phyloP scores from a whole-genome alignment of 2,329 filamentous ascomycete species.

The Biscogniauxia sp. region DNA sequence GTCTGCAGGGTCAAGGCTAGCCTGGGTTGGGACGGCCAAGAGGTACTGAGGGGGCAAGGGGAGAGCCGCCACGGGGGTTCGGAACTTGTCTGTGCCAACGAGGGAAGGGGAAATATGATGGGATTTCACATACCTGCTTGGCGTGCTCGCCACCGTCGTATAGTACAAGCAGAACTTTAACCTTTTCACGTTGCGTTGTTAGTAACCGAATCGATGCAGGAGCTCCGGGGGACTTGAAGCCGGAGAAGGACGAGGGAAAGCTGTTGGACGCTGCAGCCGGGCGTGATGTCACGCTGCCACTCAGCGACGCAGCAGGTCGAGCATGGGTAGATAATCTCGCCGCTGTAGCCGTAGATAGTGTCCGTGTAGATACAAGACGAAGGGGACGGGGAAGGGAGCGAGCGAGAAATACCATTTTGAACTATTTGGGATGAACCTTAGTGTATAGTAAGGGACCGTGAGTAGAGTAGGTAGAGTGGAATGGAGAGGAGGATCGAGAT shows the following conservation, averaged over 20 bases:
- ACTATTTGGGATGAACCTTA: slow-evolving; percentile 9
- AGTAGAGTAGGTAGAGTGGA: neutral
- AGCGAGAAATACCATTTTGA: slow-evolving; percentile 55
- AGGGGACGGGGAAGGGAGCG: slow-evolving; percentile 49
- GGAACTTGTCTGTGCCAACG: slow-evolving; percentile 3
- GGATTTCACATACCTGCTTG: slow-evolving; percentile 63
- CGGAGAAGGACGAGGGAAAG: slow-evolving; percentile 31
- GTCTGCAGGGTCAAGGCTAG: slow-evolving; percentile 2
- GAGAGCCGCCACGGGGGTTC: neutral
- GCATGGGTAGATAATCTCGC: slow-evolving; percentile 28
- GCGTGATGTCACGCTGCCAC: slow-evolving; percentile 27
- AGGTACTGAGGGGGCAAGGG: neutral
- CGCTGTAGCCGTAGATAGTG: slow-evolving; percentile 25
- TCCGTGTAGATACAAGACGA: slow-evolving; percentile 28
- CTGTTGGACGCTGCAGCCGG: slow-evolving; percentile 21
- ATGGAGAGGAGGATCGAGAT: neutral
- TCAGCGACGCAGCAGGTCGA: slow-evolving; percentile 20
- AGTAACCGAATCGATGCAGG: slow-evolving; percentile 59
- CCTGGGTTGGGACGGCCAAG: slow-evolving; percentile 2
- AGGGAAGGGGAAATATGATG: slow-evolving; percentile 3
- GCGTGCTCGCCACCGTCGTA: slow-evolving; percentile 92
- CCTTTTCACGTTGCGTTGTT: slow-evolving; percentile 60
- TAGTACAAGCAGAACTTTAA: slow-evolving; percentile 91
- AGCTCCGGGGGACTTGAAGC: slow-evolving; percentile 41
- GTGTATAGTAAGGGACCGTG: neutral